These are phyloP conservation scores for Penicillium atrosanguineum DNA, from an alignment of 495 filamentous ascomycete species.

Conservation along the genomic window DNA sequence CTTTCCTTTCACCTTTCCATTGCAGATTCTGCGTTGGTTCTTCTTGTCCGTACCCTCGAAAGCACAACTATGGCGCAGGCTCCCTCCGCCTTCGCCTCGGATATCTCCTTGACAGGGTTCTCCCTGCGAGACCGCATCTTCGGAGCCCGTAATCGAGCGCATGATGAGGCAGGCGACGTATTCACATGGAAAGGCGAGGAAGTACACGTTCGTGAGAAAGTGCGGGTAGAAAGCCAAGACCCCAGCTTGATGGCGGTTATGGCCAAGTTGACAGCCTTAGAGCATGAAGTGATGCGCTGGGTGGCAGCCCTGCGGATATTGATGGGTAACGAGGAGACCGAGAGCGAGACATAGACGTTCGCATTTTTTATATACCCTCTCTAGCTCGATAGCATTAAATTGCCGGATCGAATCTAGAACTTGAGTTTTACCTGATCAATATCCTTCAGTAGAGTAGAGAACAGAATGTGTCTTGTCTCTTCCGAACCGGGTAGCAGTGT, in stretches of 20 bases:
- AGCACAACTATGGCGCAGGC: slow-evolving; percentile 55
- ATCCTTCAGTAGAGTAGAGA: not conserved
- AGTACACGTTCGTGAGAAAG: slow-evolving; percentile 84
- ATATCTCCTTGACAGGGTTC: slow-evolving; percentile 54
- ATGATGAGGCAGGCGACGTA: slow-evolving; percentile 77
- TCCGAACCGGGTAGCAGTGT: too few relatives aligned
- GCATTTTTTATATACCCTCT: not conserved
- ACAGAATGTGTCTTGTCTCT: too few relatives aligned
- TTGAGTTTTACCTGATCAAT: not conserved
- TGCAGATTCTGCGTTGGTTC: slow-evolving; percentile 71
- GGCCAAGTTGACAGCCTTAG: slow-evolving; percentile 81
- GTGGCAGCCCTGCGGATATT: slow-evolving; percentile 74
- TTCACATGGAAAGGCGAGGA: slow-evolving; percentile 69
- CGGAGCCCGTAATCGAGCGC: slow-evolving; percentile 55
- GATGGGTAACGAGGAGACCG: slow-evolving; percentile 61
- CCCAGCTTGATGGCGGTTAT: slow-evolving; percentile 83
- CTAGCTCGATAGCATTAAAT: not conserved
- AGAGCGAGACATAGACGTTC: slow-evolving; percentile 30
- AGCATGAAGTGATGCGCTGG: slow-evolving; percentile 66
- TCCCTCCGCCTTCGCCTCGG: slow-evolving; percentile 56
- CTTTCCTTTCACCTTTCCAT: slow-evolving; percentile 76
- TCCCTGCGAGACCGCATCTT: slow-evolving; percentile 57
- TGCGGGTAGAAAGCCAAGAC: slow-evolving; percentile 87
- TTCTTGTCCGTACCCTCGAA: slow-evolving; percentile 78
- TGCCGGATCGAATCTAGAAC: not conserved